Base-by-base conservation (phyloP, 257 asterid genomes). In the Misopates orontium region DNA sequence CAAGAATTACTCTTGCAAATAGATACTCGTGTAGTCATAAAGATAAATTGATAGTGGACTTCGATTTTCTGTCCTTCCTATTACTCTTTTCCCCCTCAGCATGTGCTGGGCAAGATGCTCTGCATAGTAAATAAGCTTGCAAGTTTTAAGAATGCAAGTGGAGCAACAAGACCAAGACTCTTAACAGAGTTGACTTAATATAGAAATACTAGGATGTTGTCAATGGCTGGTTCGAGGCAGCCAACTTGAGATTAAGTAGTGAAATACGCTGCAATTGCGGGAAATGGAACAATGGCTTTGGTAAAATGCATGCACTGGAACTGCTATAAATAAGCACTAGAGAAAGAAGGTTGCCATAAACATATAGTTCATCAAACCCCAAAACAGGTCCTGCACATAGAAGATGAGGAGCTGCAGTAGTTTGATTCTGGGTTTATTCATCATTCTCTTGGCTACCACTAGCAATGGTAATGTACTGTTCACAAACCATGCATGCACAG, bases 371-470 rank as follows among this genome's bases (percentile, higher is more conserved):
- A 28, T 7, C 36, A 2, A 28, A 28, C 36, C 36, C 36, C 3
- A 28, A 7, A 2, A 28, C 36, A 48, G 48, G 19, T 18, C n/a
- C 24, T 10, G 44, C 44, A 25, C 13, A 55, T 25, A 54, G 61
- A 56, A 56, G 8, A 64, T 64, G 69, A 41, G 56, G 69, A 64
- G 69, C 69, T 28, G 60, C 28, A 64, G 49, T 40, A 36, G 42
- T 50, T 36, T 64, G 60, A 24, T 64, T 64, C 60, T 64, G 32
- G 18, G 50, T 53, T 64, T 64, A 19, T 64, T 54, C 28, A 45
- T 64, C 8, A 20, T 64, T 17, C 69, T 50, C 36, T 64, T 64
- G 22, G 60, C 69, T 39, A 56, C 60, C 69, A 28, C 49, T 31
- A 54, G 45, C 31, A 19, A 64, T 19, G 60, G 62, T 56, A 56